A percentile compares a stretch with the other conserved stretches of the same genome.
Evolutionary conservation across 139 green algal genomes (phyloP).

Genomic region (Spirogloea muscicola): DNA sequence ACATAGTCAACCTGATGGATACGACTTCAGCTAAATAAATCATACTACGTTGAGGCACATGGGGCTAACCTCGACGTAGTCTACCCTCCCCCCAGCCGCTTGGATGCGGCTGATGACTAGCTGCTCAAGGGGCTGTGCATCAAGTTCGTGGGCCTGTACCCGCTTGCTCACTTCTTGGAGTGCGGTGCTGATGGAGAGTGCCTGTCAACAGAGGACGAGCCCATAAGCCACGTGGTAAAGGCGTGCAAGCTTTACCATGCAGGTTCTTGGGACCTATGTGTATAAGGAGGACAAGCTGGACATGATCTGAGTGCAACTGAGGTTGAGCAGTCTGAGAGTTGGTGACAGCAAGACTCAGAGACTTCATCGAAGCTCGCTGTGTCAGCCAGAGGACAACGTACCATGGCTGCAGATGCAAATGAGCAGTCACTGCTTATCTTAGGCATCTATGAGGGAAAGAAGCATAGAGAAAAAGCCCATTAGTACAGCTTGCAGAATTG

Average conservation of each 20-base stretch:
- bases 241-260: not conserved
- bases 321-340: not conserved
- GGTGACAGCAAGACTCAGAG: not conserved
- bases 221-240: not conserved
- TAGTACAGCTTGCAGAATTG: too few relatives aligned
- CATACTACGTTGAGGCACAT: too few relatives aligned
- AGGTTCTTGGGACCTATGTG: not conserved
- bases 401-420: too few relatives aligned
- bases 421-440: too few relatives aligned
- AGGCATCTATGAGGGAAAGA: too few relatives aligned
- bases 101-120: slow-evolving; percentile 46
- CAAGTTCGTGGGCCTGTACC: not conserved
- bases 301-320: not conserved
- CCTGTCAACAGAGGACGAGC: slow-evolving; percentile 16
- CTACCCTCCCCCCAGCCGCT: slow-evolving; percentile 63
- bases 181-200: slow-evolving; percentile 23
- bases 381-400: not conserved
- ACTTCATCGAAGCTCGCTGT: not conserved
- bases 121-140: not conserved
- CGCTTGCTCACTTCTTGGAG: slow-evolving; percentile 32
- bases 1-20: too few relatives aligned
- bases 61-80: slow-evolving; percentile 90
- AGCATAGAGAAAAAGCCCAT: not conserved
- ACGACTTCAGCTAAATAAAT: too few relatives aligned
- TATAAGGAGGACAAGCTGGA: not conserved